Percentiles rank a stretch among this genome's conserved stretches.
phyloP scores from a whole-genome alignment of 2,329 filamentous ascomycete genomes.

The Aaosphaeria pasadenensis region DNA sequence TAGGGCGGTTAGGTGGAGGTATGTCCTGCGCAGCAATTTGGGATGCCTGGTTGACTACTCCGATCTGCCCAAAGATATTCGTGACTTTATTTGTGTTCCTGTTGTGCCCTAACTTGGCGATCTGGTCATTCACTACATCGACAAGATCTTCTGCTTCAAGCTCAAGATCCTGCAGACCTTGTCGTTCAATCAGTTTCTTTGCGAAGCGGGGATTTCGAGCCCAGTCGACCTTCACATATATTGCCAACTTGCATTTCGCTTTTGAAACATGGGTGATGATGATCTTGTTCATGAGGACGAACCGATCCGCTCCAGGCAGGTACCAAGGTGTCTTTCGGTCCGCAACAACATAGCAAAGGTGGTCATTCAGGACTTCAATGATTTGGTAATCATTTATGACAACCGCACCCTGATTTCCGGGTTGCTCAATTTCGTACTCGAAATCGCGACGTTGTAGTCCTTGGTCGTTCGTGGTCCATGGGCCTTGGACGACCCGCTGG shows the following conservation, averaged over 20 bases:
- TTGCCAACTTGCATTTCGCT: constrained; percentile 84
- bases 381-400: constrained; percentile 77
- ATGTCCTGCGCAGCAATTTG: constrained; percentile 37
- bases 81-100: constrained; percentile 75
- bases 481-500: constrained; percentile 69
- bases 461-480: constrained; percentile 72
- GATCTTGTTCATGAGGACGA: constrained; percentile 82
- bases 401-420: constrained; percentile 21
- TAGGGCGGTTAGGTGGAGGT: constrained; percentile 32
- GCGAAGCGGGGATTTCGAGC: constrained; percentile 51
- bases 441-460: constrained; percentile 75
- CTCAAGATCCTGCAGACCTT: constrained; percentile 71
- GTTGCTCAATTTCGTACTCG: constrained; percentile 68
- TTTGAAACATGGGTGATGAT: constrained; percentile 93
- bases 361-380: constrained; percentile 64
- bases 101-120: constrained; percentile 69
- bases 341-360: constrained; percentile 64
- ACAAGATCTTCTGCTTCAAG: constrained; percentile 72
- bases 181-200: constrained; percentile 53
- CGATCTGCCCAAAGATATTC: constrained; percentile 74
- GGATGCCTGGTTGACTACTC: constrained; percentile 63
- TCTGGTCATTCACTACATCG: constrained; percentile 74
- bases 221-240: constrained; percentile 90
- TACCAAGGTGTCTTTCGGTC: constrained; percentile 73
- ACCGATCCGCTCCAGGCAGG: constrained; percentile 74